Percentiles rank a stretch among this genome's conserved stretches.
These are phyloP conservation scores for Linanthus parryae DNA, from an alignment of 148 eudicot genomes.

Conservation along the genomic window DNA sequence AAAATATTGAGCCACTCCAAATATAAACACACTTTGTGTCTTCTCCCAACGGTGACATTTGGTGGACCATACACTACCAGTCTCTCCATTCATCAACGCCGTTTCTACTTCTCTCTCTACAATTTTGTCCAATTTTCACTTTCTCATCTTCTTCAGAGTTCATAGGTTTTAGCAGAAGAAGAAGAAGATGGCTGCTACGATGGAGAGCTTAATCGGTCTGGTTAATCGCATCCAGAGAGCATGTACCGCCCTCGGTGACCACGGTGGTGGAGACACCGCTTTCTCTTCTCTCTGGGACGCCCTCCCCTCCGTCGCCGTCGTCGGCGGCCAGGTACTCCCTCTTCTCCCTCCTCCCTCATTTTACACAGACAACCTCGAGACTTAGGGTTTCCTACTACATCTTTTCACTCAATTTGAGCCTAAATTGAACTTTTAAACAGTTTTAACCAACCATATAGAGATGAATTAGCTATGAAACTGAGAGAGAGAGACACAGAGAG, in stretches of 20 bases:
- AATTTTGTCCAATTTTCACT: too few relatives aligned
- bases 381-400: neutral
- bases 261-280: constrained; percentile 49
- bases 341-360: neutral
- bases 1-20: neutral
- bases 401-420: neutral
- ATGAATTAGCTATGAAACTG: too few relatives aligned
- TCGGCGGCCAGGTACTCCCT: constrained; percentile 56
- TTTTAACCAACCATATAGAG: too few relatives aligned
- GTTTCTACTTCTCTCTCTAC: too few relatives aligned
- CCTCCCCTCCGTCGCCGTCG: constrained; percentile 68
- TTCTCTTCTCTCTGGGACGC: constrained; percentile 70
- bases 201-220: constrained; percentile 65
- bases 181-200: too few relatives aligned
- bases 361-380: neutral
- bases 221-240: constrained; percentile 61
- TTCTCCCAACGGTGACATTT: too few relatives aligned
- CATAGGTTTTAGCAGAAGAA: too few relatives aligned
- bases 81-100: too few relatives aligned
- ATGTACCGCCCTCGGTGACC: constrained; percentile 58
- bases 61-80: too few relatives aligned
- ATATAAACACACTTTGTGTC: too few relatives aligned
- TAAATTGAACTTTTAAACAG: neutral
- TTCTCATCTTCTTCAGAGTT: too few relatives aligned
- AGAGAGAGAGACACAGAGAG: too few relatives aligned